Evolutionary conservation across 2,329 filamentous ascomycete genomes (phyloP).

Genomic region (Sarocladiaceae sp.): DNA sequence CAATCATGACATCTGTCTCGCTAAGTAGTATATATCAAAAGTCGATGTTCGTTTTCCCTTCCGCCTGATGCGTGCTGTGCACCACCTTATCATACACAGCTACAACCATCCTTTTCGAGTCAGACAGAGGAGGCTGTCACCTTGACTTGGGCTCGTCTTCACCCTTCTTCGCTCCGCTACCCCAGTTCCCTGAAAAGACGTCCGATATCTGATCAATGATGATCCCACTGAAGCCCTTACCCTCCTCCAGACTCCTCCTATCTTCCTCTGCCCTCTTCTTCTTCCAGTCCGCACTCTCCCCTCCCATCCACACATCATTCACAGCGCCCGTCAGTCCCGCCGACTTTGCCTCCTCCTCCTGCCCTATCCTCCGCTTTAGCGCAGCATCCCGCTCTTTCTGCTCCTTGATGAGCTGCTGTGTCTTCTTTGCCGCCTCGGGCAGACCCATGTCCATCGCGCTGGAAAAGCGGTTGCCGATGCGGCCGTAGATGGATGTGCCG

Average conservation of each 20-base stretch:
- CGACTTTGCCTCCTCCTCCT: slow-evolving; percentile 14
- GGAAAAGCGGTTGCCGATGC: slow-evolving; percentile 36
- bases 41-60: too few species aligned
- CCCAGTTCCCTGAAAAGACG: slow-evolving; percentile 37
- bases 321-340: slow-evolving; percentile 20
- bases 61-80: too few species aligned
- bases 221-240: slow-evolving; percentile 49
- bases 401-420: slow-evolving; percentile 39
- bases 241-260: slow-evolving; percentile 46
- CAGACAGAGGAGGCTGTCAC: too few species aligned
- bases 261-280: slow-evolving; percentile 45
- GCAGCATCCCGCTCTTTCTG: slow-evolving; percentile 35
- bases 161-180: slow-evolving; percentile 21
- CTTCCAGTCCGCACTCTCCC: slow-evolving; percentile 48
- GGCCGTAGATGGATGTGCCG: slow-evolving; percentile 44
- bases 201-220: slow-evolving; percentile 53
- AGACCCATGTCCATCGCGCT: slow-evolving; percentile 46
- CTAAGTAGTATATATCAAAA: too few species aligned
- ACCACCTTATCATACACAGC: too few species aligned
- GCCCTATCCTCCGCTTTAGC: slow-evolving; percentile 2
- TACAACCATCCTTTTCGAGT: not conserved
- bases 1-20: too few species aligned
- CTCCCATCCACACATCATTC: slow-evolving; percentile 52
- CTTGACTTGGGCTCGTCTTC: slow-evolving; percentile 13
- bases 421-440: slow-evolving; percentile 47